Percentiles rank a stretch among this genome's conserved stretches.
Evolutionary conservation across 176 grass and related monocot species (phyloP).

Genomic region (Microstegium vimineum): DNA sequence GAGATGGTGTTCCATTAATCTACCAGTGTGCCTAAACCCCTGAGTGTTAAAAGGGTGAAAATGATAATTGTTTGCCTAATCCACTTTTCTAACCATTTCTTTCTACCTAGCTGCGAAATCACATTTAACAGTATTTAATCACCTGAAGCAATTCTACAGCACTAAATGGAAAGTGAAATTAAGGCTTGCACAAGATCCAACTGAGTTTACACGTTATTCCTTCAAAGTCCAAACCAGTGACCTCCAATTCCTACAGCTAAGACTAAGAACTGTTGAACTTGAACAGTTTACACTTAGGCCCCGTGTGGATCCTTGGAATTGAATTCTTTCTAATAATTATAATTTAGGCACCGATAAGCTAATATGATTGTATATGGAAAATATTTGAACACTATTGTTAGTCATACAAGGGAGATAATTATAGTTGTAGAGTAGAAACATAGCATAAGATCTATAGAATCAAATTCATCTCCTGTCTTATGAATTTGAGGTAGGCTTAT

Average conservation of each 20-base stretch:
- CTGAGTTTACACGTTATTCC: not conserved
- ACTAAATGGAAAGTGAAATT: not conserved
- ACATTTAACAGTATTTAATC: not conserved
- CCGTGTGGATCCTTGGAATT: no score
- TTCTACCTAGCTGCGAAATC: not conserved
- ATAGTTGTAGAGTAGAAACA: no score
- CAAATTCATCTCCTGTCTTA: no score
- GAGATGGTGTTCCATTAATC: not conserved
- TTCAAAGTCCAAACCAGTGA: not conserved
- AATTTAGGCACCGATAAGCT: no score
- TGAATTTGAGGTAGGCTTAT: no score
- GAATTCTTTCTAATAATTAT: no score
- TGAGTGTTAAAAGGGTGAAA: not conserved
- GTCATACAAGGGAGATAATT: no score
- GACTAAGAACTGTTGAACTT: not conserved
- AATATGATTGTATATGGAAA: no score
- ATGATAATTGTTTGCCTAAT: not conserved
- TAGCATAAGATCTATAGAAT: no score
- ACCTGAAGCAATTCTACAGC: not conserved
- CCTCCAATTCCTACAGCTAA: slow-evolving; percentile 12
- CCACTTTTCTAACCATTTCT: not conserved
- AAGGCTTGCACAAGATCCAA: not conserved
- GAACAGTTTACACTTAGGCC: no score
- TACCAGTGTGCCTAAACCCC: not conserved
- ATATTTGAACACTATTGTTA: no score